These are phyloP conservation scores for Amanita exitialis DNA, from an alignment of 768 basidiomycete species.

Conservation along the genomic window DNA sequence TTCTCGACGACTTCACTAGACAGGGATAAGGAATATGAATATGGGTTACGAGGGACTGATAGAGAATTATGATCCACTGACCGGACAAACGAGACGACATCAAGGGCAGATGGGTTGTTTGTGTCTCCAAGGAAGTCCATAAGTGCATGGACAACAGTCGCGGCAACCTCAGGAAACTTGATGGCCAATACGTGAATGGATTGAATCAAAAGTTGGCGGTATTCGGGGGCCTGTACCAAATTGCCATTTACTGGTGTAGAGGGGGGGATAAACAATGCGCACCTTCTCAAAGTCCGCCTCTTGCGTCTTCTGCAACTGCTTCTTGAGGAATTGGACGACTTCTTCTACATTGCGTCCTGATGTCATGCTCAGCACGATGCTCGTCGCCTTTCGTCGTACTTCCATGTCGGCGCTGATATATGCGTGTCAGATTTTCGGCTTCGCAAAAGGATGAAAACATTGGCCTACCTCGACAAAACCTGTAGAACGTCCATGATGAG, in stretches of 20 bases:
- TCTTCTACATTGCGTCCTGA: slow-evolving; percentile 94
- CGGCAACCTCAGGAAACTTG: slow-evolving; percentile 94
- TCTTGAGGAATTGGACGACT: slow-evolving; percentile 93
- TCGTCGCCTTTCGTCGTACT: slow-evolving; percentile 86
- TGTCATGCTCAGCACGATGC: slow-evolving; percentile 86
- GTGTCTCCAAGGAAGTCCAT: slow-evolving; percentile 95
- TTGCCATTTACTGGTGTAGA: not conserved
- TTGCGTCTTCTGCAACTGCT: slow-evolving; percentile 90
- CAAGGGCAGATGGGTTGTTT: slow-evolving; percentile 89
- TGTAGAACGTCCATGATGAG: slow-evolving; percentile 96
- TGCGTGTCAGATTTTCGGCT: not conserved
- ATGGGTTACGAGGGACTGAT: not conserved
- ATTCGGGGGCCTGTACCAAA: slow-evolving; percentile 73
- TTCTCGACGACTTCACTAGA: slow-evolving; percentile 91
- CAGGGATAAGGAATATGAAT: not conserved
- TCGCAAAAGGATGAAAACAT: not conserved
- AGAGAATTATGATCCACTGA: slow-evolving; percentile 11
- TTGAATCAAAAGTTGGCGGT: slow-evolving; percentile 92
- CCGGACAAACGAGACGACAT: slow-evolving; percentile 73
- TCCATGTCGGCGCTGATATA: slow-evolving; percentile 83
- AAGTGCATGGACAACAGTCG: slow-evolving; percentile 86
- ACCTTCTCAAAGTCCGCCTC: slow-evolving; percentile 93
- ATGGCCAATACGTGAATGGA: slow-evolving; percentile 95
- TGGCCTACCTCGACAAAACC: slow-evolving; percentile 62
- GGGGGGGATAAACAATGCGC: not conserved